phyloP scores from a whole-genome alignment of 2,329 filamentous ascomycete genomes.

The Aspergillus intermedius region DNA sequence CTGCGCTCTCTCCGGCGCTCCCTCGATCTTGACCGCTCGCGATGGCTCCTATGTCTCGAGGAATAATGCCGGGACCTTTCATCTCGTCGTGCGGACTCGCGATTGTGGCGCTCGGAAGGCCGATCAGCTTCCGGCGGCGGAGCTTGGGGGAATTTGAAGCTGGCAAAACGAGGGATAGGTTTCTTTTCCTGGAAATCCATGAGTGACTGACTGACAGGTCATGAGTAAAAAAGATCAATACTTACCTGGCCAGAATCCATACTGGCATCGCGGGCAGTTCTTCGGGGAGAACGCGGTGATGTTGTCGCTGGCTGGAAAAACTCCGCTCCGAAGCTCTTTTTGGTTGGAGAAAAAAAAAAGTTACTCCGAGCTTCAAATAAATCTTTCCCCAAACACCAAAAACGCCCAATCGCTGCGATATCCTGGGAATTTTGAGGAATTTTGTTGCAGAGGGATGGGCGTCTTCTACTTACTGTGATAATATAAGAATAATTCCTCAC shows the following conservation, averaged over 20 bases:
- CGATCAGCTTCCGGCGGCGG: slow-evolving; percentile 17
- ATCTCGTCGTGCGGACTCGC: slow-evolving; percentile 14
- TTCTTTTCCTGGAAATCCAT: slow-evolving; percentile 26
- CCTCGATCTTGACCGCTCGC: slow-evolving; percentile 18
- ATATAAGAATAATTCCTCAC: slow-evolving; percentile 12
- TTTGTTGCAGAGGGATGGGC: slow-evolving; percentile 15
- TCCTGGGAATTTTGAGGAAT: slow-evolving; percentile 1
- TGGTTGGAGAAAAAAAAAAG: slow-evolving; percentile 28
- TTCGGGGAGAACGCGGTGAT: slow-evolving; percentile 1
- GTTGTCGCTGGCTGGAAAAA: slow-evolving; percentile 18
- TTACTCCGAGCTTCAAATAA: slow-evolving; percentile 11
- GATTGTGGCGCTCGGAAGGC: slow-evolving; percentile 13
- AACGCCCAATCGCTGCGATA: not conserved
- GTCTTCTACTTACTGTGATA: slow-evolving; percentile 9
- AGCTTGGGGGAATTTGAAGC: slow-evolving; percentile 56
- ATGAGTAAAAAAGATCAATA: not conserved
- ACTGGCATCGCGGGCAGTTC: slow-evolving; percentile 15
- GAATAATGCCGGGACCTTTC: slow-evolving; percentile 16
- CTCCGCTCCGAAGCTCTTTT: slow-evolving; percentile 15
- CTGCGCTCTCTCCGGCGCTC: slow-evolving; percentile 11
- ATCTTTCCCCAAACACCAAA: not conserved
- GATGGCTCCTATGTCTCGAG: slow-evolving; percentile 17
- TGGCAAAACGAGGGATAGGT: slow-evolving; percentile 63
- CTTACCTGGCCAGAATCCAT: slow-evolving; percentile 35
- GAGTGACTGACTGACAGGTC: not conserved